Evolutionary conservation across 2,329 filamentous ascomycete species (phyloP).

Genomic region (Sclerotinia spermophila): DNA sequence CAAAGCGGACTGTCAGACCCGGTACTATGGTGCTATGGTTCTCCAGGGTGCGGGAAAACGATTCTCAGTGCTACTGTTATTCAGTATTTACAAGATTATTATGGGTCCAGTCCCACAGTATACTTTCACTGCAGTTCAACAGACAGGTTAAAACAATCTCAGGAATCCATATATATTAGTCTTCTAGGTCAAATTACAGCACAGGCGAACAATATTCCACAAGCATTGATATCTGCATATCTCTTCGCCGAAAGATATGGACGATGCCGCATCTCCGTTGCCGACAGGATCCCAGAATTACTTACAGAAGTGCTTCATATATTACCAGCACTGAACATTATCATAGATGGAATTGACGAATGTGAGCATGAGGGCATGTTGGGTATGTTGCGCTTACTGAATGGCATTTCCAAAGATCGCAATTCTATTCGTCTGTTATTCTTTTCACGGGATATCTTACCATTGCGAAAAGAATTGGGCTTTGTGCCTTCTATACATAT

Average conservation of each 20-base stretch:
- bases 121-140: conserved; percentile 17
- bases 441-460: conserved; percentile 15
- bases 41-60: conserved; percentile 16
- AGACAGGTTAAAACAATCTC: conserved; percentile 11
- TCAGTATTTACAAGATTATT: conserved; percentile 11
- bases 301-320: conserved; percentile 1
- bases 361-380: conserved; percentile 12
- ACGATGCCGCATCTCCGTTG: conserved; percentile 13
- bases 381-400: conserved; percentile 10
- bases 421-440: conserved; percentile 10
- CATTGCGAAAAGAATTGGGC: conserved; percentile 12
- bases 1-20: neutral
- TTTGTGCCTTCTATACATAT: conserved; percentile 2
- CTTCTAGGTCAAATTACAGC: conserved; percentile 12
- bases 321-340: conserved; percentile 6
- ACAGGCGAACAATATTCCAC: neutral
- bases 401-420: neutral
- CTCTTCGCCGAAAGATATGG: conserved; percentile 13
- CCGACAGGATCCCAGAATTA: conserved; percentile 8
- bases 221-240: conserved; percentile 12
- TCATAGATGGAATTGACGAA: conserved; percentile 18
- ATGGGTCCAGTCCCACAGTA: conserved; percentile 3
- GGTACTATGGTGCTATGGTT: conserved; percentile 17
- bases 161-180: conserved; percentile 11
- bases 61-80: conserved; percentile 14